phyloP scores from a whole-genome alignment of 768 basidiomycete genomes.

The Dacryopinax primogenitus region DNA sequence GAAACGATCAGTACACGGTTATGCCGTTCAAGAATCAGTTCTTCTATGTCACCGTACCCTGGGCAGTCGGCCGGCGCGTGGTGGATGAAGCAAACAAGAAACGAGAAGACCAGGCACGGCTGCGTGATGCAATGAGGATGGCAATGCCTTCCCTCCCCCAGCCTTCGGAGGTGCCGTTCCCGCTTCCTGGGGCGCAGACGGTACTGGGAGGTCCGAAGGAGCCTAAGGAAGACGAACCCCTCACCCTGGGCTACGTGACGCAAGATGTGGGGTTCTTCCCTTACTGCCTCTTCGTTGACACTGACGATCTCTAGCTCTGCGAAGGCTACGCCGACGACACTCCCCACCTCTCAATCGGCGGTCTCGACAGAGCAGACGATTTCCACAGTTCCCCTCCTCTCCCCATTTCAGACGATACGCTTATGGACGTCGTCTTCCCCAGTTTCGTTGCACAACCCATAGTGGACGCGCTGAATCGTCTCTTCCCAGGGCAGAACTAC shows the following conservation, averaged over 20 bases:
- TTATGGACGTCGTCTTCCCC: conserved; percentile 63
- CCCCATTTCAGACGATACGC: conserved; percentile 34
- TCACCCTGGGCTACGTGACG: conserved; percentile 67
- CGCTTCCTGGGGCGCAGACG: background rate
- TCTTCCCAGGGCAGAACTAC: conserved; percentile 41
- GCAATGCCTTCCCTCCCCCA: background rate
- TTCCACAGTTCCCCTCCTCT: conserved; percentile 50
- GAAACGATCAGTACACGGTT: conserved; percentile 18
- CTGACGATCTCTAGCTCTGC: conserved; percentile 38
- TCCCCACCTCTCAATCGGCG: conserved; percentile 47
- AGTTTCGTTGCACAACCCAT: conserved; percentile 47
- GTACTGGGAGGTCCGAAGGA: conserved; percentile 17
- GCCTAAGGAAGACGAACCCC: too few relatives aligned
- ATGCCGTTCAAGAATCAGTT: background rate
- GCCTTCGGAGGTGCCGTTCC: background rate
- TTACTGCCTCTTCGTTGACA: background rate
- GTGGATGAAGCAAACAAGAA: background rate
- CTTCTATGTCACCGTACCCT: background rate
- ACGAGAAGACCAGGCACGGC: background rate
- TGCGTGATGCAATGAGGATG: background rate
- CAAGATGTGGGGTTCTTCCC: conserved; percentile 38
- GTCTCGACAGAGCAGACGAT: conserved; percentile 38
- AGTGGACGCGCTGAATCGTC: conserved; percentile 37
- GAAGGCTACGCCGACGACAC: conserved; percentile 67
- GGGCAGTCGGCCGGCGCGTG: background rate